Conservation (phyloP, 805 yeast species). For the Komagataella pastoris region DNA sequence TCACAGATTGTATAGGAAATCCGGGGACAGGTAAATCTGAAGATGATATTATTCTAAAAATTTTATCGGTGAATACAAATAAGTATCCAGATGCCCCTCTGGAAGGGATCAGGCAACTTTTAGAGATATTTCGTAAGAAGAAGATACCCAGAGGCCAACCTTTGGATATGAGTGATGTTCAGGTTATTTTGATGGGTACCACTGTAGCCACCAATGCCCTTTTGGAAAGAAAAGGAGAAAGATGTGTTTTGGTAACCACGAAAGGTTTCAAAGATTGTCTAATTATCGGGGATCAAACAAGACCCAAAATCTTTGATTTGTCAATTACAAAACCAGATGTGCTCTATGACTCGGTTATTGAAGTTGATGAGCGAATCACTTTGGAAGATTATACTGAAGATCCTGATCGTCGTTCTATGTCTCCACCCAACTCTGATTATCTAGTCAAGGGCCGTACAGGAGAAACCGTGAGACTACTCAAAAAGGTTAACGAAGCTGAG, state of each 20-base stretch:
- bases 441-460: conserved; percentile 50
- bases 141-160: conserved; percentile 46
- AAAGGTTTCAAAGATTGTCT: conserved; percentile 80
- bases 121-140: conserved; percentile 44
- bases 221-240: conserved; percentile 83
- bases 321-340: conserved; percentile 60
- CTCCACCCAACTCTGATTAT: conserved; percentile 16
- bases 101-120: conserved; percentile 75
- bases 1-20: conserved; percentile 60
- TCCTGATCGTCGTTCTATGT: conserved; percentile 23
- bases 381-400: conserved; percentile 72
- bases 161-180: conserved; percentile 50
- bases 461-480: conserved; percentile 47
- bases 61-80: conserved; percentile 78
- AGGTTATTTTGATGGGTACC: conserved; percentile 78
- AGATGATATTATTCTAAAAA: conserved; percentile 58
- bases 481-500: conserved; percentile 31
- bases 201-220: conserved; percentile 95
- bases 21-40: conserved; percentile 33
- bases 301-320: conserved; percentile 83
- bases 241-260: conserved; percentile 76
- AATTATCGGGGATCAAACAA: conserved; percentile 78
- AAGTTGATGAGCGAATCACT: conserved; percentile 84
- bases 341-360: conserved; percentile 64
- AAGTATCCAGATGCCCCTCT: conserved; percentile 87